Evolutionary conservation across 805 yeast genomes (phyloP).

Genomic region (Jamesozyma piceae): DNA sequence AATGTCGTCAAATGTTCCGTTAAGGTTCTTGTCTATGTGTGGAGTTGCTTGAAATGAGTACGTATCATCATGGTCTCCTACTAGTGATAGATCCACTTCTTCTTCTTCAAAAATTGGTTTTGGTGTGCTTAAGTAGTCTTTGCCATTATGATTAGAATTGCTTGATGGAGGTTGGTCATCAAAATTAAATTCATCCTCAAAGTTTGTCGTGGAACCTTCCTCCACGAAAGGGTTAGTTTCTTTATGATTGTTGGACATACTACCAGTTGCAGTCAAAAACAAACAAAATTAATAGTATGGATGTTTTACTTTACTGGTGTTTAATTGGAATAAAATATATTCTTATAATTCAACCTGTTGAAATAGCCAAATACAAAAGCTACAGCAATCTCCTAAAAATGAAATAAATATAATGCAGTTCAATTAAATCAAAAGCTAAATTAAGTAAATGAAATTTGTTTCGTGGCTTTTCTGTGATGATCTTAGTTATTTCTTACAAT

Average conservation of each 20-base stretch:
- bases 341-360: no score
- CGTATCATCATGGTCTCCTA: conserved; percentile 7
- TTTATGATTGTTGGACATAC: background rate
- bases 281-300: no score
- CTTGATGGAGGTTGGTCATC: conserved; percentile 9
- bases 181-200: conserved; percentile 23
- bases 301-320: no score
- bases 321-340: no score
- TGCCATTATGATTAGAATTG: background rate
- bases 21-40: conserved; percentile 10
- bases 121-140: background rate
- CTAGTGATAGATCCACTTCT: conserved; percentile 1
- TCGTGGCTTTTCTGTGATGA: no score
- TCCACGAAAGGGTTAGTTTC: conserved; percentile 6
- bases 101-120: background rate
- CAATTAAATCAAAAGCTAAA: no score
- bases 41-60: conserved; percentile 27
- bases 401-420: no score
- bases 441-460: no score
- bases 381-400: no score
- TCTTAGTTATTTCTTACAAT: no score
- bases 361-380: no score
- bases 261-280: background rate
- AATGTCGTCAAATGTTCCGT: conserved; percentile 22
- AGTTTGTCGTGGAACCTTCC: conserved; percentile 16